These are phyloP conservation scores for Xylariomycetidae sp. DNA, from an alignment of 2,329 filamentous ascomycete species.

Conservation along the genomic window DNA sequence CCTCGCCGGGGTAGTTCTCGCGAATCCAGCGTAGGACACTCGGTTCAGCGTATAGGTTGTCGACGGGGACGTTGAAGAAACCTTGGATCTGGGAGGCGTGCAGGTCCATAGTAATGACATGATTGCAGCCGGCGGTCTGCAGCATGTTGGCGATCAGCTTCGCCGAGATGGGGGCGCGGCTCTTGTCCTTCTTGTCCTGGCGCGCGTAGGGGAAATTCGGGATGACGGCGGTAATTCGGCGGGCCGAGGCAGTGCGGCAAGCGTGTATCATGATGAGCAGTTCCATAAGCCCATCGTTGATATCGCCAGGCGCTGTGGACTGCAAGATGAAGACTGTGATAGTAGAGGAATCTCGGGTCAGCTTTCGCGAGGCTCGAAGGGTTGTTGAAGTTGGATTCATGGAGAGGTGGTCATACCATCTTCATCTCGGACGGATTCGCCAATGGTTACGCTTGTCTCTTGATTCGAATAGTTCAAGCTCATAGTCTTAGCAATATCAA, in stretches of 20 bases:
- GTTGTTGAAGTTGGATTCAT: too few relatives aligned
- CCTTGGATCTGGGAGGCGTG: constrained; percentile 93
- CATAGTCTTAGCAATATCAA: constrained; percentile 74
- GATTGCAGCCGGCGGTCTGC: constrained; percentile 87
- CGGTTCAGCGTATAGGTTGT: constrained; percentile 87
- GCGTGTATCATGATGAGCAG: constrained; percentile 97
- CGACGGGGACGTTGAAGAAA: constrained; percentile 79
- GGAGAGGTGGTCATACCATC: constrained; percentile 51
- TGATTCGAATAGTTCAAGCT: constrained; percentile 83
- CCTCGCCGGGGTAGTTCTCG: constrained; percentile 74
- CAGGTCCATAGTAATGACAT: constrained; percentile 93
- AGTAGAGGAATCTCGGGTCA: constrained; percentile 63
- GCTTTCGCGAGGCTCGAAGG: too few relatives aligned
- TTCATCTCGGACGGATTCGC: constrained; percentile 93
- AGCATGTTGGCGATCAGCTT: constrained; percentile 98
- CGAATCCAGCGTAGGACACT: constrained; percentile 88
- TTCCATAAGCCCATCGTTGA: constrained; percentile 98
- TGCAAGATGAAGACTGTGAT: constrained; percentile 81
- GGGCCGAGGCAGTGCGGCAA: constrained; percentile 65
- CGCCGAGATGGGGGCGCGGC: constrained; percentile 90
- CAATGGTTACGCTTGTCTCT: constrained; percentile 86
- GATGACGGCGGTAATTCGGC: constrained; percentile 90
- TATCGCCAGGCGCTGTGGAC: constrained; percentile 89
- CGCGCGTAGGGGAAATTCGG: constrained; percentile 96
- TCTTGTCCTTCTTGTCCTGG: constrained; percentile 95